Evolutionary conservation across 2,329 filamentous ascomycete genomes (phyloP).

Genomic region (Botrytis galanthina): DNA sequence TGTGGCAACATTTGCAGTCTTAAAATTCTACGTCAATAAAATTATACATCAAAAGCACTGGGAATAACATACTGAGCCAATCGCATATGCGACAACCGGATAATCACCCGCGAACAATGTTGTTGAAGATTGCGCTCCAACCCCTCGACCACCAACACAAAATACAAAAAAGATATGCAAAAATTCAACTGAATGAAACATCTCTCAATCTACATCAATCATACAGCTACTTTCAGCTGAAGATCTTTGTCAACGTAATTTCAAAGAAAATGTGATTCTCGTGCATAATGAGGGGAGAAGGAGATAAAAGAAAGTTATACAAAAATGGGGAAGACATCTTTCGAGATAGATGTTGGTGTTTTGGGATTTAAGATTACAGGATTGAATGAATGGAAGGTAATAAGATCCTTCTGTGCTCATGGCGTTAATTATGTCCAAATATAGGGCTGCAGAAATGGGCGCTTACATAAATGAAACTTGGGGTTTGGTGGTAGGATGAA

Average conservation of each 20-base stretch:
- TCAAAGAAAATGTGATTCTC: not conserved
- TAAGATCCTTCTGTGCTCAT: slow-evolving; percentile 8
- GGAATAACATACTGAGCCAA: slow-evolving; percentile 22
- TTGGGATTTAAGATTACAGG: slow-evolving; percentile 17
- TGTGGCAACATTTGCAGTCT: slow-evolving; percentile 22
- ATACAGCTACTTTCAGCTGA: not conserved
- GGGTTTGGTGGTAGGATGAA: not conserved
- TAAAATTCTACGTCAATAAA: not conserved
- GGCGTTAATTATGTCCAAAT: not conserved
- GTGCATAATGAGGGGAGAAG: not conserved
- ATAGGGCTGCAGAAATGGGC: slow-evolving; percentile 13
- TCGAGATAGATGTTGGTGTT: not conserved
- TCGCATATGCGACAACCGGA: slow-evolving; percentile 25
- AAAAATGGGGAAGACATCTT: not conserved
- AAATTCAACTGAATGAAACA: not conserved
- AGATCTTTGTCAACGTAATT: not conserved
- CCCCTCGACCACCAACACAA: not conserved
- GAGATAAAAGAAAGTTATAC: slow-evolving; percentile 4
- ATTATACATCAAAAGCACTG: not conserved
- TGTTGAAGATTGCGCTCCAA: slow-evolving; percentile 10
- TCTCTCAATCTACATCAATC: slow-evolving; percentile 12
- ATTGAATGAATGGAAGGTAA: slow-evolving; percentile 2
- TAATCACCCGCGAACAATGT: slow-evolving; percentile 21
- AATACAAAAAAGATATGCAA: not conserved
- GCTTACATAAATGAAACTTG: slow-evolving; percentile 16